phyloP scores from a whole-genome alignment of 2,329 filamentous ascomycete species.

The Colletotrichum tanaceti region DNA sequence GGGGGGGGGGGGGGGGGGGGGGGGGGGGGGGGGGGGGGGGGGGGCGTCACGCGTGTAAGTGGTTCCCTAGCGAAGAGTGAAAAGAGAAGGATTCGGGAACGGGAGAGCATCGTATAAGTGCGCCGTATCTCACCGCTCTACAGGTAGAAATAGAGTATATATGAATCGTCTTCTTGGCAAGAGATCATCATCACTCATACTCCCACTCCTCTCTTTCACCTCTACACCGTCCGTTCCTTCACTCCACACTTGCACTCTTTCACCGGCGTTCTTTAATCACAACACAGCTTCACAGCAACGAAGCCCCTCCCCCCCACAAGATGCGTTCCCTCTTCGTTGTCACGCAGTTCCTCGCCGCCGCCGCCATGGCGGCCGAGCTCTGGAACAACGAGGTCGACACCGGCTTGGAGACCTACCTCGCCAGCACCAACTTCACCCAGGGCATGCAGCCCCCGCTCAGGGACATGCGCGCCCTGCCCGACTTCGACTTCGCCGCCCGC shows the following conservation, averaged over 20 bases:
- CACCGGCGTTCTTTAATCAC: slow-evolving; percentile 1
- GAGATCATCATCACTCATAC: slow-evolving; percentile 14
- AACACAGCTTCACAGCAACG: background rate
- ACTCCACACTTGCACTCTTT: slow-evolving; percentile 20
- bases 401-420: slow-evolving; percentile 47
- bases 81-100: background rate
- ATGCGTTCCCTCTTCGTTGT: slow-evolving; percentile 32
- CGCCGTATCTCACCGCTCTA: background rate
- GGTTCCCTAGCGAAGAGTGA: background rate
- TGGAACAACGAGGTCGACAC: slow-evolving; percentile 53
- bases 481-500: slow-evolving; percentile 63
- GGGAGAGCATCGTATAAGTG: slow-evolving; percentile 11
- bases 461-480: slow-evolving; percentile 57
- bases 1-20: no score
- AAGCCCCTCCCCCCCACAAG: no score
- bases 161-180: slow-evolving; percentile 3
- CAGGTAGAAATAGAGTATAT: no score
- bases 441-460: slow-evolving; percentile 53
- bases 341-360: slow-evolving; percentile 43
- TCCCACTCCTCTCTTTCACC: no score
- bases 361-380: slow-evolving; percentile 46
- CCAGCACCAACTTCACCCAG: slow-evolving; percentile 47
- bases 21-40: no score
- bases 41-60: no score
- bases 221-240: no score